Base-by-base conservation (phyloP, 805 yeast species). In the Ogataea corticis region DNA sequence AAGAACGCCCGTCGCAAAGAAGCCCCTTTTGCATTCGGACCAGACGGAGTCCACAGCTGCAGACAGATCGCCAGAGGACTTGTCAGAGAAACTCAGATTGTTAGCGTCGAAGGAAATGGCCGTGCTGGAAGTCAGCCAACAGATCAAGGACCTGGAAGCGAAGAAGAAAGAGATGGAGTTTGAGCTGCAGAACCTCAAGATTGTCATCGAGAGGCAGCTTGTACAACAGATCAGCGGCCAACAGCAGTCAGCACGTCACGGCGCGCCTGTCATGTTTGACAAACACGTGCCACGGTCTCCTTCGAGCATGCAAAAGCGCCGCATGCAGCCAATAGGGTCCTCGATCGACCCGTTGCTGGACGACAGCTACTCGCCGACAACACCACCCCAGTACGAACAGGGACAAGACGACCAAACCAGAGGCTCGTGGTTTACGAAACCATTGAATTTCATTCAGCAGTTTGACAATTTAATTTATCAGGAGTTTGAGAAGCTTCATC, bases 81-180 rank as follows among this genome's bases (percentile, higher is more conserved):
- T 83, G 5, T 80, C 79, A 46, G 78, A 75, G 4, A 76, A 82
- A 39, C 63, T 85, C 39, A 72, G 87, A 49, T 66, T 73, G 7
- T 65, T 85, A 36, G 92, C 92, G 0, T 67, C 79, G 33, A 85
- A 83, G 56, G 94, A 85, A 58, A 77, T 82, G 77, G 77, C 76
- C 19, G 68, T 85, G 23, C 74, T 85, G 40, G 90, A 85, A 52
- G 63, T 83, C 34, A 83, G 80, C 50, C 82, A 79, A 52, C 67
- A 70, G 38, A 72, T 83, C 19, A 74, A 73, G 34, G 73, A 68
- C 17, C 47, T 84, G 55, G 59, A 56, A 16, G 54, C 50, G 2
- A 65, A 63, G 37, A 73, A 79, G 41, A 60, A 68, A 27, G 61
- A 66, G 4, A 69, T 77, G 36, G 77, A 73, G 44, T 51, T 60